These are phyloP conservation scores for Nakaseomyces kungkrabaensis DNA, from an alignment of 1,139 yeast genomes.

Conservation along the genomic window DNA sequence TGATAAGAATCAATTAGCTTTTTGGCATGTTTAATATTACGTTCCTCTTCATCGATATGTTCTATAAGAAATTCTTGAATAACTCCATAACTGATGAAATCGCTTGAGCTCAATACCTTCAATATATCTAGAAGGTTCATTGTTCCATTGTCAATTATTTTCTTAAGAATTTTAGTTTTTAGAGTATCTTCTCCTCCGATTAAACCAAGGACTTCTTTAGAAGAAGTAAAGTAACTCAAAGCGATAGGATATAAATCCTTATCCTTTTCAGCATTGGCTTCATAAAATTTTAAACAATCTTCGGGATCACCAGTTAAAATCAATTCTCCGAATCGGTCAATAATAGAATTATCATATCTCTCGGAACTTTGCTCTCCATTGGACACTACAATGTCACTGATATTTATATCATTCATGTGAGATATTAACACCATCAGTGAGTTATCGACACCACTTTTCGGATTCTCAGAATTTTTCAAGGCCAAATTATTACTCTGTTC, in stretches of 20 bases:
- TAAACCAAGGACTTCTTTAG: conserved; percentile 41
- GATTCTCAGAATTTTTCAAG: background rate
- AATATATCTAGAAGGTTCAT: conserved; percentile 72
- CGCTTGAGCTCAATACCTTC: conserved; percentile 53
- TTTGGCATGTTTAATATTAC: conserved; percentile 59
- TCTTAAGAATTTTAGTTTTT: conserved; percentile 37
- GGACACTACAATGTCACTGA: conserved; percentile 19
- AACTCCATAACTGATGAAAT: conserved; percentile 62
- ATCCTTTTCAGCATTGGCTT: conserved; percentile 50
- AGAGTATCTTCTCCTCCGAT: conserved; percentile 47
- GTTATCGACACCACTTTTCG: conserved; percentile 37
- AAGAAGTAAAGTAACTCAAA: conserved; percentile 54
- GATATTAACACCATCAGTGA: conserved; percentile 56
- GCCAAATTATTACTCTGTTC: conserved; percentile 31
- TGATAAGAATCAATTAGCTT: conserved; percentile 61
- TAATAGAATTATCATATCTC: conserved; percentile 23
- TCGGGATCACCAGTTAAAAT: conserved; percentile 48
- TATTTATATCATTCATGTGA: conserved; percentile 45
- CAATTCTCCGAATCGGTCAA: conserved; percentile 53
- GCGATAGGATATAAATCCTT: conserved; percentile 61
- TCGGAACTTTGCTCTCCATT: conserved; percentile 33
- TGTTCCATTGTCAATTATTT: conserved; percentile 43
- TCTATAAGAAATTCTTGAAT: conserved; percentile 61
- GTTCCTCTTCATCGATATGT: conserved; percentile 49
- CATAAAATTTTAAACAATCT: conserved; percentile 48